Evolutionary conservation across 1,284 basidiomycete species (phyloP).

Genomic region (Leccinum brunneo-olivaceum): DNA sequence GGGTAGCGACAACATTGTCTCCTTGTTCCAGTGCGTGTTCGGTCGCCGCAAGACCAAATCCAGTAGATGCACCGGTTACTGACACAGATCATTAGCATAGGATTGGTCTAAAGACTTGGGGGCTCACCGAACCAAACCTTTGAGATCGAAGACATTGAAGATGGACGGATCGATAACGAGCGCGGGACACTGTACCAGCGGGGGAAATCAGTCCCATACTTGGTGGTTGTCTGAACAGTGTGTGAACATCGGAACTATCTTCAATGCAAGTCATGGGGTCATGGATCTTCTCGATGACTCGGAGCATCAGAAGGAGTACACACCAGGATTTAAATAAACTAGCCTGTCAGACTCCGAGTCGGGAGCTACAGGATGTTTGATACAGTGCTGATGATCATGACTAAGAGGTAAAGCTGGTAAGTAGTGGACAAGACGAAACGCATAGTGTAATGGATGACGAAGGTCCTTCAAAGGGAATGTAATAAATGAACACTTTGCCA

Average conservation of each 20-base stretch:
- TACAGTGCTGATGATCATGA: not conserved
- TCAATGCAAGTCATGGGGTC: too few relatives aligned
- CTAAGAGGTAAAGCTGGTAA: too few relatives aligned
- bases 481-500: too few relatives aligned
- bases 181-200: not conserved
- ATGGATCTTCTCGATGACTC: too few relatives aligned
- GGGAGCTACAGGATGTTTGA: not conserved
- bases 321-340: too few relatives aligned
- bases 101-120: not conserved
- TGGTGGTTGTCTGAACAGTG: too few relatives aligned
- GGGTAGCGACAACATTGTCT: constrained; percentile 24
- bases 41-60: constrained; percentile 22
- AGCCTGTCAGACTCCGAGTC: too few relatives aligned
- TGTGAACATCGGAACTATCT: too few relatives aligned
- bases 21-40: constrained; percentile 22
- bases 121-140: constrained; percentile 27
- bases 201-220: not conserved
- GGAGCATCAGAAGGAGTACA: too few relatives aligned
- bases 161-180: not conserved
- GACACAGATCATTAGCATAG: not conserved
- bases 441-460: not conserved
- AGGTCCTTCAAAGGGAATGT: too few relatives aligned
- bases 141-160: constrained; percentile 6
- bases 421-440: not conserved
- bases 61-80: constrained; percentile 27